Conservation (phyloP, 768 basidiomycete species). For the Lentinula sp. region DNA sequence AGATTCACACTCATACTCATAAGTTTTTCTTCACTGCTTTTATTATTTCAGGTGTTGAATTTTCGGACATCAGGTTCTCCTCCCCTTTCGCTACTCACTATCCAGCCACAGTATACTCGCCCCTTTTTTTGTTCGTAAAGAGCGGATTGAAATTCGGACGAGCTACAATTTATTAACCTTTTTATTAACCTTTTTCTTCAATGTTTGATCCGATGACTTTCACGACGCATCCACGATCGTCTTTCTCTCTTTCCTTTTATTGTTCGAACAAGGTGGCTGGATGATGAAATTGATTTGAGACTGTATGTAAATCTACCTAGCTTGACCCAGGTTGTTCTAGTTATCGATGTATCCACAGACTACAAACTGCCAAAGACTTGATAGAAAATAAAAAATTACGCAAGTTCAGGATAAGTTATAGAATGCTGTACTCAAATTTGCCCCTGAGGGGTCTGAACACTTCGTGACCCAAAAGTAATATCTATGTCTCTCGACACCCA, state of each 20-base stretch:
- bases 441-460: too few species aligned
- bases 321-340: neutral
- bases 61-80: neutral
- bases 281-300: neutral
- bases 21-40: neutral
- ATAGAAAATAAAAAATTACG: too few species aligned
- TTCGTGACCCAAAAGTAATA: too few species aligned
- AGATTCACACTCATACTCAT: constrained; percentile 7
- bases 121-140: neutral
- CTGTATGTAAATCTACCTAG: neutral
- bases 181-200: neutral
- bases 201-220: neutral
- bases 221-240: constrained; percentile 3
- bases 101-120: neutral
- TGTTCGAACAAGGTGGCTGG: neutral
- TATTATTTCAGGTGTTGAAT: neutral
- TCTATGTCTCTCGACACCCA: too few species aligned
- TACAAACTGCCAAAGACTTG: too few species aligned
- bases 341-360: neutral
- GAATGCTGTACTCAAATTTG: too few species aligned
- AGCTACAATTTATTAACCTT: neutral
- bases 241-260: neutral
- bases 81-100: neutral
- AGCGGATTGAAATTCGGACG: neutral
- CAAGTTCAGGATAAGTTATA: too few species aligned